Conservation (phyloP, 768 basidiomycete species). For the Lactifluus hygrophoroides region DNA sequence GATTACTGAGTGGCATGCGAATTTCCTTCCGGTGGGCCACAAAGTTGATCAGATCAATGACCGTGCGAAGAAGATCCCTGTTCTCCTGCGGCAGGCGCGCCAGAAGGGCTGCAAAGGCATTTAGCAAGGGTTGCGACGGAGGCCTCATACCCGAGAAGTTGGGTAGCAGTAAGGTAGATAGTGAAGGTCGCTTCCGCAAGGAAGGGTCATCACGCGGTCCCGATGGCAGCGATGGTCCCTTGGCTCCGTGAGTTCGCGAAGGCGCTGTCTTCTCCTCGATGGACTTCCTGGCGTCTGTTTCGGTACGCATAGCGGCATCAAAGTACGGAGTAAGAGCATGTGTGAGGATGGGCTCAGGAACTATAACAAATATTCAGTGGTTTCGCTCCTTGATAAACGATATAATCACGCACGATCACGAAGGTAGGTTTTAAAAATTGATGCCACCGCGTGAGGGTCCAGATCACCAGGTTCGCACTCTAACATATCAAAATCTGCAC, state of each 20-base stretch:
- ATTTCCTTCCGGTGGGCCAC: constrained; percentile 67
- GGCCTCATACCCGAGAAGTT: constrained; percentile 51
- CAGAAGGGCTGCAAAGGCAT: constrained; percentile 55
- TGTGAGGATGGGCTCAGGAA: constrained; percentile 83
- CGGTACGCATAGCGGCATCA: constrained; percentile 62
- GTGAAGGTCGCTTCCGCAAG: constrained; percentile 69
- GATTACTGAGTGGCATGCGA: constrained; percentile 88
- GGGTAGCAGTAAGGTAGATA: constrained; percentile 71
- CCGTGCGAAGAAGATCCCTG: constrained; percentile 73
- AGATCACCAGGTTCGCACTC: constrained; percentile 76
- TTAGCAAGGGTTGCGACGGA: constrained; percentile 50
- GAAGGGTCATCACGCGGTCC: constrained; percentile 26
- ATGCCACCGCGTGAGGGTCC: constrained; percentile 91
- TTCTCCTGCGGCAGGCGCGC: constrained; percentile 69
- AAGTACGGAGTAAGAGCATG: constrained; percentile 61
- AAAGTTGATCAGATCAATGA: constrained; percentile 69
- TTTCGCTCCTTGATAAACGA: constrained; percentile 4
- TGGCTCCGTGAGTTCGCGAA: constrained; percentile 9
- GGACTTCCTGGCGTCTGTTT: constrained; percentile 33
- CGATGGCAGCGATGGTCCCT: constrained; percentile 9
- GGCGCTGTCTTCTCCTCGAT: constrained; percentile 9
- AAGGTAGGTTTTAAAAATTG: constrained; percentile 86
- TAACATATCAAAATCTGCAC: constrained; percentile 79
- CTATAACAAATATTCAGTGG: constrained; percentile 33
- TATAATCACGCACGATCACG: constrained; percentile 67